Conservation (phyloP, 2,329 filamentous ascomycete genomes). For the Neurospora sp. region DNA sequence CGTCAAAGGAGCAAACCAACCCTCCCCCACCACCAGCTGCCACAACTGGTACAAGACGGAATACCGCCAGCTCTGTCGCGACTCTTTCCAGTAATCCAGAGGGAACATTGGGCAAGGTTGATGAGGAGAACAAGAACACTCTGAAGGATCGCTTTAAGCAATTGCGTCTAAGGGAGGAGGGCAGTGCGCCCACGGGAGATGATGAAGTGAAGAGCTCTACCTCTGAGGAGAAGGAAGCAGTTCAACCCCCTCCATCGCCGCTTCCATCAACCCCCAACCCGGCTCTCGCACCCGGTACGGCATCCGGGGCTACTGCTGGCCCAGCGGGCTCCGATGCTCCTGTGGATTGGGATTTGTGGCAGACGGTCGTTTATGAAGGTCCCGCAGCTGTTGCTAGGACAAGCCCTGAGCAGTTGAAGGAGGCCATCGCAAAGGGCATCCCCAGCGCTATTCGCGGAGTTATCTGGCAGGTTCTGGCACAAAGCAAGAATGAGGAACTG, state of each 20-base stretch:
- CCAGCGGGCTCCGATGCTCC: conserved; percentile 60
- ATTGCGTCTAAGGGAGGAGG: conserved; percentile 65
- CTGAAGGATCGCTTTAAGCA: conserved; percentile 72
- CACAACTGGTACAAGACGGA: conserved; percentile 37
- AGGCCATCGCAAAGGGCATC: conserved; percentile 85
- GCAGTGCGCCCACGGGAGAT: conserved; percentile 44
- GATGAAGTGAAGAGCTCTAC: conserved; percentile 35
- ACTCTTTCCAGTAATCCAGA: conserved; percentile 75
- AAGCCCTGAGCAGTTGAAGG: conserved; percentile 81
- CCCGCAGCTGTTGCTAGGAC: conserved; percentile 79
- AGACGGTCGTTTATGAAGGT: conserved; percentile 89
- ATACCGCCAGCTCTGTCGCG: conserved; percentile 71
- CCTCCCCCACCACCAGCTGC: conserved; percentile 38
- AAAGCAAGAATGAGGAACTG: conserved; percentile 87
- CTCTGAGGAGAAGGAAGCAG: conserved; percentile 20
- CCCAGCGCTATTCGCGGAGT: conserved; percentile 94
- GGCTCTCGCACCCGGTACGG: conserved; percentile 73
- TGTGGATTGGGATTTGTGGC: conserved; percentile 99
- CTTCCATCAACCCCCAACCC: conserved; percentile 57
- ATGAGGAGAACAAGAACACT: conserved; percentile 61
- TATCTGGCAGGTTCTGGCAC: conserved; percentile 94
- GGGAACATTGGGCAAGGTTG: conserved; percentile 65
- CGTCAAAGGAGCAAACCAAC: conserved; percentile 44
- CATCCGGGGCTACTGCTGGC: conserved; percentile 68
- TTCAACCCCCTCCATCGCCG: conserved; percentile 30